Conservation (phyloP, 805 yeast species). For the Sugiyamaella lignohabitans region DNA sequence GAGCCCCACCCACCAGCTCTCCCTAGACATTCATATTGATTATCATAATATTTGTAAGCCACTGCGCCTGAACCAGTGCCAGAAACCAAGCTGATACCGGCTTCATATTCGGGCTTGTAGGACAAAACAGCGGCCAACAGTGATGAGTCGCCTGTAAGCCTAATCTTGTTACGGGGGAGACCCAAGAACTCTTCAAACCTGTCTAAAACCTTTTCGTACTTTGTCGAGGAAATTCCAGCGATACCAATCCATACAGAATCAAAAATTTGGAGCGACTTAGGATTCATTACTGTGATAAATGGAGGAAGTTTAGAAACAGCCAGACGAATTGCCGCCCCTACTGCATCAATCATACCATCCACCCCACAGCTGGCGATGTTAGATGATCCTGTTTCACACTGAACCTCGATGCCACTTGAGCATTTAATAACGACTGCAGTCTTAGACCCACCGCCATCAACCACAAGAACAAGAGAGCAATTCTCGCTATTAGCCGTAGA, state of each 20-base stretch:
- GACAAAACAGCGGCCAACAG: constrained; percentile 17
- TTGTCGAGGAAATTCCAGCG: constrained; percentile 20
- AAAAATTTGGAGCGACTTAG: background rate
- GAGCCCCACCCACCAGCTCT: constrained; percentile 24
- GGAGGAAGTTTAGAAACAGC: constrained; percentile 9
- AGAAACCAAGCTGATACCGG: constrained; percentile 18
- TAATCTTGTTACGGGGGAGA: constrained; percentile 4
- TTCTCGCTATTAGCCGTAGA: background rate
- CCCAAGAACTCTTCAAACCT: constrained; percentile 9
- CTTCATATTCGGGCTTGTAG: background rate
- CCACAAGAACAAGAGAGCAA: constrained; percentile 9
- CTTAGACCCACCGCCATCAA: constrained; percentile 28
- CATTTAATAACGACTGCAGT: constrained; percentile 19
- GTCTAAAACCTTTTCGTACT: background rate
- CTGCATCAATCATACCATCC: constrained; percentile 8
- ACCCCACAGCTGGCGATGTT: constrained; percentile 15
- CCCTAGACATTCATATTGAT: constrained; percentile 8
- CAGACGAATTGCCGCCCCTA: constrained; percentile 5
- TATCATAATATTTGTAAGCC: constrained; percentile 9
- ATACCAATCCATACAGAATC: constrained; percentile 20
- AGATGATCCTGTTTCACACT: constrained; percentile 17
- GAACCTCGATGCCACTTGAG: constrained; percentile 10
- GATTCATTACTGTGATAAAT: background rate
- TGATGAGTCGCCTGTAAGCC: constrained; percentile 19
- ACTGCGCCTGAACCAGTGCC: constrained; percentile 25